Base-by-base conservation (phyloP, 148 eudicot species). In the Camellia japonica region DNA sequence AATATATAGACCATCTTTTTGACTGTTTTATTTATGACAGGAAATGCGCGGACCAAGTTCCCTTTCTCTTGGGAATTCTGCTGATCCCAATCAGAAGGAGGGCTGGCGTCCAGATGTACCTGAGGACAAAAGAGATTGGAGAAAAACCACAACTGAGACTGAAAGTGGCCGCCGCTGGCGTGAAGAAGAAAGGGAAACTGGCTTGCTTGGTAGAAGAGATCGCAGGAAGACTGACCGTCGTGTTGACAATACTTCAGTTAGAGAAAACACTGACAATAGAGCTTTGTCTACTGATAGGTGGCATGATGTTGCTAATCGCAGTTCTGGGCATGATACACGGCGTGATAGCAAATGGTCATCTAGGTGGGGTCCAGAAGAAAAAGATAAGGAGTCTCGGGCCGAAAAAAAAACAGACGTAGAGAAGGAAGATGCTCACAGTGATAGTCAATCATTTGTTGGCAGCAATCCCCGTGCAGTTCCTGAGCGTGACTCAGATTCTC, bases 131-230 rank as follows among this genome's bases (percentile, higher is more conserved):
- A 95, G 86, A 77, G 98, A 93, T 78, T 91, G 98, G 97, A 89
- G 95, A 82, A 92, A 83, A 85, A 84, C 77, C 78, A 87, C 87
- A 23, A 68, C 88, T 73, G 98, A 96, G 76, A 84, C 86, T 77
- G 97, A 95, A 52, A 85, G 88, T 83, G 87, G 89, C n/a, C 90
- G 95, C 70, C 97, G 97, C 76, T 96, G 99, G 99, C 98, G 97
- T 58, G 99, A 96, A 87, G 99, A 96, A 81, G 99, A 96, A 87
- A 88, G 99, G 83, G 99, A 96, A 89, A 96, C 98, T 74, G 93
- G 99, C 81, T 85, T 96, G 80, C 95, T 96, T 80, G 97, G 95
- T 75, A 89, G 98, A 88, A 92, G 97, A 83, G 97, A 93, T 62
- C 91, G 92, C 55, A 88, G 93, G 85, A 96, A 93, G 81, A 77